Base-by-base conservation (phyloP, 306 rosid species). In the Fragaria vesca region DNA sequence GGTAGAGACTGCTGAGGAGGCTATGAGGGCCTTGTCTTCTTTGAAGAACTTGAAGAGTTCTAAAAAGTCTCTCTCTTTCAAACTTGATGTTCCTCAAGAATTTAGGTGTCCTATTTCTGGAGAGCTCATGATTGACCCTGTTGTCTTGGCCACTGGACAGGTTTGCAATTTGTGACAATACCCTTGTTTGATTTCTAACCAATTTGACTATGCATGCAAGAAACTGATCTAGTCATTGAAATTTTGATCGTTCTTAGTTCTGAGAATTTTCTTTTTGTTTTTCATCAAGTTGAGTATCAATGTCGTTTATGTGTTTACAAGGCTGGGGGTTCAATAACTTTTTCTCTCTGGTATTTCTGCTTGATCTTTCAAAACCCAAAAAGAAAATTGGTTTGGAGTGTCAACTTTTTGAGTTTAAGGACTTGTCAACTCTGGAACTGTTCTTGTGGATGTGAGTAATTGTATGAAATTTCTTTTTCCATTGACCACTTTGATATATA, bases 31-130 rank as follows among this genome's bases (percentile, higher is more conserved):
- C 17, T 88, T 93, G 75, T 58, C 74, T 15, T 66, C 88, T 83
- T 86, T 90, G 55, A 93, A 80, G 76, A 47, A 81, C 65, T 76
- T 88, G 16, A 83, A 84, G 50, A 58, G 1, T 34, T 69, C 46
- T 18, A 28, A 28, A 7, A 9, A 28, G 51, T 63, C 88, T 8
- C 54, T 65, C 57, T 75, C 84, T 7, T 52, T 74, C n/a, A 80
- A 76, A 32, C 70, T 83, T 34, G 11, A 32, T 68, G 71, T 81
- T 66, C 98, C 97, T 62, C 68, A 86, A 4, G 75, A 83, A 63
- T 93, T 91, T 62, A 88, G 87, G 20, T 93, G 98, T 52, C 97
- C 98, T 76, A 91, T 93, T 69, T 91, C 98, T 8, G 83, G 77
- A 67, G 87, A 86, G 51, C 84, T 93, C 82, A 93, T 93, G 96